Evolutionary conservation across 2,329 filamentous ascomycete species (phyloP), one percentile per base, ranked within the genome.

Genomic region (Tolypocladium inflatum): DNA sequence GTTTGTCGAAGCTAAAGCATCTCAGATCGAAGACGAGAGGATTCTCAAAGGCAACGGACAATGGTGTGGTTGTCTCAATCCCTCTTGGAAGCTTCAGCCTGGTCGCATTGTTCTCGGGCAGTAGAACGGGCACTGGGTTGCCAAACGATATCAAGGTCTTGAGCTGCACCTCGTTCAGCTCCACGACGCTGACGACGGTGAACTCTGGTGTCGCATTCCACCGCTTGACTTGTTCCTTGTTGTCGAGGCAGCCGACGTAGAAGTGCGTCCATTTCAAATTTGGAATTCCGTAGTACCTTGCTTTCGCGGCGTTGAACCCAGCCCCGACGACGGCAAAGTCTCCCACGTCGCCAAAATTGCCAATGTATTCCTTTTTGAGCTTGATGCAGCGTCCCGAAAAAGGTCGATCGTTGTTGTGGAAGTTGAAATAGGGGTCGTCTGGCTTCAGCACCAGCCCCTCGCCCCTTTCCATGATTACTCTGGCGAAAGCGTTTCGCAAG

Each of bases 371-470:
- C 66, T 91, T 91, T 71, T 96, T 96, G 48, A 96, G 72, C 72
- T 96, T 96, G 66, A 96, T 89, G 68, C 85, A 88, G 58, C 75
- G 78, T 17, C 76, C 76, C 3, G 71, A 67, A 59, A 74, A 76
- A 37, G 77, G 61, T 64, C 73, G 63, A 48, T 65, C 64, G 52
- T 63, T 65, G 51, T 66, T 65, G 37, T 61, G 67, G 62, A 80
- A 82, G 57, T 83, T 76, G 61, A 96, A 89, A 67, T 96, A 96
- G 0, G 91, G 85, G 30, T 88, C 84, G 59, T 91, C 85, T 0
- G 88, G 84, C 71, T 96, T 96, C 55, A 96, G 70, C 0, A 96
- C 85, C 19, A 94, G 77, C 0, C 92, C 92, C 74, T 97, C 92
- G 67, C 84, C 86, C 37, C 84, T 79, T 38, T 80, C 73, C 17